phyloP scores from a whole-genome alignment of 768 basidiomycete species.

The Calvatia gigantea region DNA sequence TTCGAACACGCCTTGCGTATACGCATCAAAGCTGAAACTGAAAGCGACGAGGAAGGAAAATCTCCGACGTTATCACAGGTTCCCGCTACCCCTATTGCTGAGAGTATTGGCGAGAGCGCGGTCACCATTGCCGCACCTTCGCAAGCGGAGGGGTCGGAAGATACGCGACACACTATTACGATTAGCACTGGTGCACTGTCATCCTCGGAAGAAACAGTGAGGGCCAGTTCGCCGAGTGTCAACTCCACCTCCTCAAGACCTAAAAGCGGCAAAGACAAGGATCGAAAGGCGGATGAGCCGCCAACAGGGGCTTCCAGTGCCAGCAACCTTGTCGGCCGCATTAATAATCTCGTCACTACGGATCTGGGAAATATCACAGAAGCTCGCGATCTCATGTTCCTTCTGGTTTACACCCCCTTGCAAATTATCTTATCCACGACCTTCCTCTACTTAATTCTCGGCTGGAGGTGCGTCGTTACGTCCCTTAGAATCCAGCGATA shows the following conservation, averaged over 20 bases:
- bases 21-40: constrained; percentile 47
- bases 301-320: too few relatives aligned
- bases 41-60: constrained; percentile 9
- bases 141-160: too few relatives aligned
- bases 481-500: background rate
- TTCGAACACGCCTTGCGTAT: constrained; percentile 50
- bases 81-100: too few relatives aligned
- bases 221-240: too few relatives aligned
- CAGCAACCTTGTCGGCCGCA: constrained; percentile 57
- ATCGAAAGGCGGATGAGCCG: too few relatives aligned
- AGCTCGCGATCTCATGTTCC: constrained; percentile 16
- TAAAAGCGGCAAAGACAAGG: constrained; percentile 1
- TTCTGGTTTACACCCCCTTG: constrained; percentile 27
- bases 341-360: constrained; percentile 69
- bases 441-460: constrained; percentile 44
- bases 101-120: too few relatives aligned
- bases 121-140: too few relatives aligned
- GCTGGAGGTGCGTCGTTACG: constrained; percentile 40
- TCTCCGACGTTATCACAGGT: too few relatives aligned
- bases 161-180: too few relatives aligned
- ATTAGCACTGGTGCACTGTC: too few relatives aligned
- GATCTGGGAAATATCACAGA: constrained; percentile 40
- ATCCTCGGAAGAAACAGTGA: too few relatives aligned
- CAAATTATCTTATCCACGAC: constrained; percentile 35
- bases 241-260: background rate